These are phyloP conservation scores for Agaricus subrufescens DNA, from an alignment of 768 basidiomycete species.

Conservation along the genomic window DNA sequence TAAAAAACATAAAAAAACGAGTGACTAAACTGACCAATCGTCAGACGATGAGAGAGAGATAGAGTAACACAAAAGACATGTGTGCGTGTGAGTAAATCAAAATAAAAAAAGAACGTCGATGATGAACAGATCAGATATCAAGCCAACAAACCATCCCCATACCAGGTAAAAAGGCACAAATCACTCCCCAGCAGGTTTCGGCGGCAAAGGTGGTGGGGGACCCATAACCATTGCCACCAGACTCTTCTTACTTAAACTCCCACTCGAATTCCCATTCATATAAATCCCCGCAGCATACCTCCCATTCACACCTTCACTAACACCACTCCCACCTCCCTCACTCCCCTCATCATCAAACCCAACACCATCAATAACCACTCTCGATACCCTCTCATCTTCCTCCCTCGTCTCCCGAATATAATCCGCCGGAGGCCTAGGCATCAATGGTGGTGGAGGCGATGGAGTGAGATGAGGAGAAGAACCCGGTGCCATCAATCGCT, in stretches of 20 bases:
- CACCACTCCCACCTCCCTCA: too few species aligned
- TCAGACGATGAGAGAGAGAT: too few species aligned
- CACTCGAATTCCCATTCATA: slow-evolving; percentile 8
- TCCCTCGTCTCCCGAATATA: slow-evolving; percentile 82
- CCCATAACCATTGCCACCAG: slow-evolving; percentile 8
- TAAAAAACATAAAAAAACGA: too few species aligned
- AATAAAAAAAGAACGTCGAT: too few species aligned
- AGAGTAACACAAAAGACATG: too few species aligned
- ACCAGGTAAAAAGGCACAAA: too few species aligned
- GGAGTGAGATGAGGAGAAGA: slow-evolving; percentile 15
- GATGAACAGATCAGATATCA: too few species aligned
- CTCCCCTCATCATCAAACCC: slow-evolving; percentile 8
- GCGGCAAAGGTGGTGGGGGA: slow-evolving; percentile 14
- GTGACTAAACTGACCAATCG: too few species aligned
- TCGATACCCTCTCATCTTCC: slow-evolving; percentile 58
- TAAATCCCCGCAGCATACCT: not conserved
- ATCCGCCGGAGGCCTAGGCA: slow-evolving; percentile 72
- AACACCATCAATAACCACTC: slow-evolving; percentile 29
- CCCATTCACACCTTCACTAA: slow-evolving; percentile 13
- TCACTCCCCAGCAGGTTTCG: slow-evolving; percentile 15
- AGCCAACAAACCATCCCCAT: too few species aligned
- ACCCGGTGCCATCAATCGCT: slow-evolving; percentile 13
- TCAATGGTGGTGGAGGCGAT: slow-evolving; percentile 58
- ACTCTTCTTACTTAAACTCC: not conserved
- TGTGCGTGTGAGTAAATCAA: too few species aligned